Evolutionary conservation across 208 protist genomes (phyloP).

Genomic region (Vickermania spadyakhi): DNA sequence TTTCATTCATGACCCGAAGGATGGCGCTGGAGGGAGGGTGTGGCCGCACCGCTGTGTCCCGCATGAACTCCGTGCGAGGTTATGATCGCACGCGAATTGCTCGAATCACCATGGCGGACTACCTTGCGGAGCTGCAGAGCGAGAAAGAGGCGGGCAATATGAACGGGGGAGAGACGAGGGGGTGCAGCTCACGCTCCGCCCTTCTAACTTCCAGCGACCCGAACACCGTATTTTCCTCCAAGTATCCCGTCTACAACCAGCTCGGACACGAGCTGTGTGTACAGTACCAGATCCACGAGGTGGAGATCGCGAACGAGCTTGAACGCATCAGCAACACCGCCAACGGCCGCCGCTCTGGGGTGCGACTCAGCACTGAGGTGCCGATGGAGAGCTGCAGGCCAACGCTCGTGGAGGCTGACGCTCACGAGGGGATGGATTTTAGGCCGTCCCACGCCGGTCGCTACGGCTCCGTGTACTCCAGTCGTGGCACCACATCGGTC

Average conservation of each 20-base stretch:
- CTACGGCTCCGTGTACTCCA: slow-evolving; percentile 13
- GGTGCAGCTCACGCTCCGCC: slow-evolving; percentile 23
- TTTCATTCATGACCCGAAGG: too few species aligned
- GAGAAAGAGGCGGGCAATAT: slow-evolving; percentile 13
- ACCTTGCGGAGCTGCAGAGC: slow-evolving; percentile 38
- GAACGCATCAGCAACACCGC: slow-evolving; percentile 20
- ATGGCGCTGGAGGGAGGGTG: too few species aligned
- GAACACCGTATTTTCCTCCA: slow-evolving; percentile 52
- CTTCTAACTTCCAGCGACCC: slow-evolving; percentile 54
- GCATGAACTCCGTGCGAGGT: slow-evolving; percentile 52
- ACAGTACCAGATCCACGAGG: slow-evolving; percentile 67
- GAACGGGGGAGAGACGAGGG: background rate
- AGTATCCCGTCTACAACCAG: slow-evolving; percentile 65
- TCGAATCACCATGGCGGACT: slow-evolving; percentile 56
- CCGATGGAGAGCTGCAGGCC: too few species aligned
- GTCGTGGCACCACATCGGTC: slow-evolving; percentile 12
- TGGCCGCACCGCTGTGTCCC: slow-evolving; percentile 20
- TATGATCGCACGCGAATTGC: slow-evolving; percentile 64
- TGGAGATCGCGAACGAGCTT: slow-evolving; percentile 53
- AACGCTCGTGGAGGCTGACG: too few species aligned
- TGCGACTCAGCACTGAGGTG: slow-evolving; percentile 59
- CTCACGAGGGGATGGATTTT: slow-evolving; percentile 8
- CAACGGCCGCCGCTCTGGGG: slow-evolving; percentile 36
- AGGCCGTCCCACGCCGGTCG: slow-evolving; percentile 10
- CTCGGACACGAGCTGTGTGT: slow-evolving; percentile 72